Evolutionary conservation across 2,329 filamentous ascomycete species (phyloP), one percentile per base, ranked within the genome.

Genomic region (Myriosclerotinia curreyana): DNA sequence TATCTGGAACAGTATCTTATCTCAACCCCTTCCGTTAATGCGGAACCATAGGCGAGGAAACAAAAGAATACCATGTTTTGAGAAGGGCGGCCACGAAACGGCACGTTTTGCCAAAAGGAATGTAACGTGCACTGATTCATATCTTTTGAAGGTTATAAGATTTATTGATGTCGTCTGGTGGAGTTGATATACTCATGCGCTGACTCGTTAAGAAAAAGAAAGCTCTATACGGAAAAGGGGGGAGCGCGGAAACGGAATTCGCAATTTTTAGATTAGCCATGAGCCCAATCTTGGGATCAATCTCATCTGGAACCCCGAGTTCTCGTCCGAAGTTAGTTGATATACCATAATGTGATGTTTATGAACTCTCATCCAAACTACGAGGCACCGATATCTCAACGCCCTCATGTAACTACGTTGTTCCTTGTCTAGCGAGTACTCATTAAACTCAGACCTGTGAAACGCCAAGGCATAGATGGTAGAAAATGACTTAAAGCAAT

Each of bases 361-460:
- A 12, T 58, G 40, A 25, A 7, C 55, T 59, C 31, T 34, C 28
- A 44, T 46, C 25, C 12, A 56, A 46, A 1, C 31, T 25, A 59
- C 31, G 25, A 17, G 44, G 31, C 28, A 25, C n/a, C 40, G 12
- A 7, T 9, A 56, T 34, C 36, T 46, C 7, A 38, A 36, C 12
- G n/a, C 55, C 28, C 5, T 25, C 15, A 48, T 58, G 42, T 58
- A 48, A 48, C 42, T 46, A 58, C 5, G 53, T 42, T 20, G n/a
- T n/a, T 56, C 17, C n/a, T 15, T 28, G 7, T 22, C 5, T 4
- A 8, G n/a, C 3, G 31, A n/a, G 17, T 44, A 9, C 17, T 9
- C 17, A 44, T 56, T 56, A 7, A n/a, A 28, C 34, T 17, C 20
- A 28, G 11, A 34, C 0, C 1, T 34, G 14, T 34, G 20, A 17